Conservation (phyloP, 1,139 yeast species). For the Yamadazyma songkhlaensis region DNA sequence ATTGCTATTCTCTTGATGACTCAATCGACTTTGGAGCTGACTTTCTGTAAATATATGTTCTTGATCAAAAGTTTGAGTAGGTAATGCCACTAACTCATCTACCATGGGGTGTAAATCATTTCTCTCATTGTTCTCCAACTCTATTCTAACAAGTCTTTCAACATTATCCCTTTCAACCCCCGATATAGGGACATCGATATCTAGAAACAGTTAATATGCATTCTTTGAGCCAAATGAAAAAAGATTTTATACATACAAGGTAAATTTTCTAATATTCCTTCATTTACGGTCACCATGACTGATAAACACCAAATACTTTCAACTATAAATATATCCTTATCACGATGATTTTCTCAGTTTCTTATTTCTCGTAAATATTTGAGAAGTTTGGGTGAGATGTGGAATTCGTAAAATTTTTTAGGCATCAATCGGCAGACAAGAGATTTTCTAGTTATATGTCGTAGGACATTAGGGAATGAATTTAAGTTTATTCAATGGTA, state of each 20-base stretch:
- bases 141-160: slow-evolving; percentile 30
- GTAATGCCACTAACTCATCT: slow-evolving; percentile 24
- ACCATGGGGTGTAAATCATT: slow-evolving; percentile 27
- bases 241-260: slow-evolving; percentile 17
- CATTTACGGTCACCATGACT: slow-evolving; percentile 15
- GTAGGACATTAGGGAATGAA: background rate
- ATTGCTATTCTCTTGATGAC: slow-evolving; percentile 19
- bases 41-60: no score
- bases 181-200: slow-evolving; percentile 28
- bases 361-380: no score
- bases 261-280: slow-evolving; percentile 31
- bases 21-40: no score
- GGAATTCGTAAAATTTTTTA: no score
- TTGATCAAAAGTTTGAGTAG: slow-evolving; percentile 7
- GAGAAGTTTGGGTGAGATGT: no score
- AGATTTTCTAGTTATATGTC: background rate
- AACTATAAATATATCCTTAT: no score
- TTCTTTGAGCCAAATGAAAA: no score
- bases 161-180: slow-evolving; percentile 33
- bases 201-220: slow-evolving; percentile 10
- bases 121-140: slow-evolving; percentile 15
- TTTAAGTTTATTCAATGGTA: background rate
- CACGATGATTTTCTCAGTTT: no score
- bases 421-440: no score
- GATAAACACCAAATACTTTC: no score